Evolutionary conservation across 1,284 basidiomycete species (phyloP).

Genomic region (Microbotryum violaceum): DNA sequence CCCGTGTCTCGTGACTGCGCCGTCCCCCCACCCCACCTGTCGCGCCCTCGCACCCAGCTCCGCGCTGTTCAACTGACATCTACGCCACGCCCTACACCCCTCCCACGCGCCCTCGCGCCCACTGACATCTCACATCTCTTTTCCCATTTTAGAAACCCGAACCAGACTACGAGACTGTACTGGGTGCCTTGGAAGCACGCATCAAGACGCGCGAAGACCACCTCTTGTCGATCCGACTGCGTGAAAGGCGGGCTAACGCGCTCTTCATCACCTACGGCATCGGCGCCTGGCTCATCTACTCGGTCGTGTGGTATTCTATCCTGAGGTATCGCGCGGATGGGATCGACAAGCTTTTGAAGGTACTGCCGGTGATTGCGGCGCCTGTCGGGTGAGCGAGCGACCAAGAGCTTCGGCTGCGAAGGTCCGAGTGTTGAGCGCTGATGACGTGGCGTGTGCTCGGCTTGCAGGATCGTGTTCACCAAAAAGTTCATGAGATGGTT

Average conservation of each 20-base stretch:
- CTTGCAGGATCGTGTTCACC: constrained; percentile 65
- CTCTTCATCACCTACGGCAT: constrained; percentile 75
- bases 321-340: background rate
- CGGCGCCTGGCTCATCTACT: constrained; percentile 69
- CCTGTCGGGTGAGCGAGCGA: constrained; percentile 63
- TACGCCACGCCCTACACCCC: background rate
- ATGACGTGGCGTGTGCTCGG: background rate
- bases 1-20: too few species aligned
- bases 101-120: background rate
- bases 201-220: constrained; percentile 55
- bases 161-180: constrained; percentile 48
- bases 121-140: background rate
- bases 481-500: constrained; percentile 76
- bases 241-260: constrained; percentile 73
- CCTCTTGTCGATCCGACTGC: constrained; percentile 77
- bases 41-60: too few species aligned
- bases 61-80: too few species aligned
- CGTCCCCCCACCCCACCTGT: too few species aligned
- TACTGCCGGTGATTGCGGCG: constrained; percentile 52
- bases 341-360: constrained; percentile 39
- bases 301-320: constrained; percentile 69
- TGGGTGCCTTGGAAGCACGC: constrained; percentile 45
- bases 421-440: background rate
- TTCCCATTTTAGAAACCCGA: constrained; percentile 6
- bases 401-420: background rate